A percentile compares a stretch with the other conserved stretches of the same genome.
Evolutionary conservation across 2,329 filamentous ascomycete genomes (phyloP).

Genomic region (Penicillium sp.): DNA sequence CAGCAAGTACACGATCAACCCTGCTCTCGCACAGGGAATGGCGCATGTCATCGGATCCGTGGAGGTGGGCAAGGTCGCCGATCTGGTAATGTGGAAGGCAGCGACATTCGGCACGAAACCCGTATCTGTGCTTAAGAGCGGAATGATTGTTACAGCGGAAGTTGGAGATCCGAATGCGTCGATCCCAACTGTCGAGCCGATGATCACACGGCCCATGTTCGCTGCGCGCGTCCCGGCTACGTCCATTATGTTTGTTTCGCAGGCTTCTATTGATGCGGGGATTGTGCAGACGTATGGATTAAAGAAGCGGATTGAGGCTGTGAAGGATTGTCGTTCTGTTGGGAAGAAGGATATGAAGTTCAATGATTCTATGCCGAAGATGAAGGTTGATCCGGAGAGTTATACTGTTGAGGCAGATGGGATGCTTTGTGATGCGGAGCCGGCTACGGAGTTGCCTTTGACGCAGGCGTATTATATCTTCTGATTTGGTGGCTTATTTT

Average conservation of each 20-base stretch:
- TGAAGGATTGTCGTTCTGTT: slow-evolving; percentile 70
- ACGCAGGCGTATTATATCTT: slow-evolving; percentile 77
- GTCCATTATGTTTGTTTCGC: slow-evolving; percentile 79
- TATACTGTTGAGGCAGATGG: slow-evolving; percentile 87
- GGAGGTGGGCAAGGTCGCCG: slow-evolving; percentile 85
- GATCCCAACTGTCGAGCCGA: slow-evolving; percentile 83
- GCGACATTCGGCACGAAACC: slow-evolving; percentile 87
- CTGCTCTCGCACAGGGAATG: slow-evolving; percentile 88
- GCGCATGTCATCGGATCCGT: slow-evolving; percentile 79
- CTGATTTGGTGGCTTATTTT: slow-evolving; percentile 36
- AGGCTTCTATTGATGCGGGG: slow-evolving; percentile 66
- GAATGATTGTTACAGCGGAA: slow-evolving; percentile 75
- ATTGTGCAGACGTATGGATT: slow-evolving; percentile 69
- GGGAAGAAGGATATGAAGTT: slow-evolving; percentile 87
- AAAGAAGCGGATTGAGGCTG: slow-evolving; percentile 74
- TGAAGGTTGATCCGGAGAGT: slow-evolving; percentile 87
- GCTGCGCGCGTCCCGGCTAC: slow-evolving; percentile 66
- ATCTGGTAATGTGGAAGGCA: slow-evolving; percentile 83
- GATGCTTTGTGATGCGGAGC: slow-evolving; percentile 68
- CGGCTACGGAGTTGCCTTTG: slow-evolving; percentile 68
- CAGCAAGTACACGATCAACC: slow-evolving; percentile 95
- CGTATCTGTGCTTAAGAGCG: slow-evolving; percentile 76
- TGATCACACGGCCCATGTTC: slow-evolving; percentile 84
- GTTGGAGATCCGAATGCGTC: slow-evolving; percentile 85
- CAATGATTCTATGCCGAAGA: slow-evolving; percentile 78